A percentile compares a stretch with the other conserved stretches of the same genome.
phyloP scores from a whole-genome alignment of 805 yeast genomes.

The Saccharomycopsis oosterbeekiorum region DNA sequence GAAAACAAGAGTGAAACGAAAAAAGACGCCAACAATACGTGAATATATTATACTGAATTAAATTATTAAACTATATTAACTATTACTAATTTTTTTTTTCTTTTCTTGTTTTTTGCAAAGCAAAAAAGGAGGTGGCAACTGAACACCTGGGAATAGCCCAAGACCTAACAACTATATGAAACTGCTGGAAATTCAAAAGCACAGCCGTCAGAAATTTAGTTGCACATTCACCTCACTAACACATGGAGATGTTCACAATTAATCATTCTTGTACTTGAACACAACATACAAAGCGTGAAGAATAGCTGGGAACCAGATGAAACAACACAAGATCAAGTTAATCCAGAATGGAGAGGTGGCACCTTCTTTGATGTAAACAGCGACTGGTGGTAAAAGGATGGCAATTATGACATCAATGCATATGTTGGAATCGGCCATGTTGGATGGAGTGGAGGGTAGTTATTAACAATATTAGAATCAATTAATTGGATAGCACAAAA shows the following conservation, averaged over 20 bases:
- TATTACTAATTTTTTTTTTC: no score
- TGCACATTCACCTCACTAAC: no score
- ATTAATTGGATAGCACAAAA: background rate
- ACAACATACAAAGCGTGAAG: conserved; percentile 18
- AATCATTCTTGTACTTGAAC: conserved; percentile 5
- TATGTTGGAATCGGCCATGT: conserved; percentile 9
- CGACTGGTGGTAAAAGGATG: conserved; percentile 16
- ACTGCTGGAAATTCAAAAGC: no score
- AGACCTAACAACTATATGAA: no score
- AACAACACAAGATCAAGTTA: conserved; percentile 17
- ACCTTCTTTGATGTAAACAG: conserved; percentile 19
- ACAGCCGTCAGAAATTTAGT: no score
- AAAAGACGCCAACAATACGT: no score
- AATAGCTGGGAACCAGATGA: conserved; percentile 20
- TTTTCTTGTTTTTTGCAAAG: no score
- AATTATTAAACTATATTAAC: no score
- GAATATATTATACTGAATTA: no score
- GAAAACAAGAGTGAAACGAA: no score
- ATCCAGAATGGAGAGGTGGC: conserved; percentile 12
- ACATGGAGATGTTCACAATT: background rate
- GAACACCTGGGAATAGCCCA: no score
- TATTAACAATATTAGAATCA: background rate
- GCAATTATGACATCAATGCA: conserved; percentile 16
- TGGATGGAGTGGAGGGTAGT: background rate
- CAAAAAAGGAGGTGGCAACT: no score